These are phyloP conservation scores for Parascedosporium putredinis DNA, from an alignment of 2,329 filamentous ascomycete species.

Conservation along the genomic window DNA sequence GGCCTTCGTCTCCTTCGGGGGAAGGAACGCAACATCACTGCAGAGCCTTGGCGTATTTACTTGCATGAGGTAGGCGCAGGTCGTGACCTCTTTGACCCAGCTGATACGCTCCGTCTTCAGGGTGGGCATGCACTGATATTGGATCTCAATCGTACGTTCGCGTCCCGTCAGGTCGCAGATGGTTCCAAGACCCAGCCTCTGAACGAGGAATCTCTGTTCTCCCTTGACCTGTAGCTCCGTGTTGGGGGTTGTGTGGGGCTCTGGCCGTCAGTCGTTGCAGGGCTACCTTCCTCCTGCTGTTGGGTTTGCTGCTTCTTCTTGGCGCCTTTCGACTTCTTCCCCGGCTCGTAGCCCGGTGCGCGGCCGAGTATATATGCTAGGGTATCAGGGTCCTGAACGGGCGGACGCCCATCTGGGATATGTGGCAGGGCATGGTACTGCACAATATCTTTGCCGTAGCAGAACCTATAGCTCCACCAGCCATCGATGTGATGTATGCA, in stretches of 20 bases:
- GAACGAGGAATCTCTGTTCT: constrained; percentile 76
- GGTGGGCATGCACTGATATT: constrained; percentile 69
- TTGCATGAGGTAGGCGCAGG: constrained; percentile 88
- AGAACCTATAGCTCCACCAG: constrained; percentile 96
- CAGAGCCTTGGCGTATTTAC: constrained; percentile 83
- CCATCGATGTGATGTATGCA: constrained; percentile 77
- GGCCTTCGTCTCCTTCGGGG: constrained; percentile 65
- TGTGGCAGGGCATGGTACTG: constrained; percentile 81
- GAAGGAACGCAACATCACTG: constrained; percentile 75
- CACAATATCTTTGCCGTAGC: constrained; percentile 76
- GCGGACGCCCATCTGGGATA: constrained; percentile 56
- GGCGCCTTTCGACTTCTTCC: constrained; percentile 3
- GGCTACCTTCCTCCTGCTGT: background rate
- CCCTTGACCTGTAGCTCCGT: constrained; percentile 71
- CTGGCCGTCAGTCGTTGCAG: background rate
- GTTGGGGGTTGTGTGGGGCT: constrained; percentile 18
- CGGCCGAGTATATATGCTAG: constrained; percentile 69
- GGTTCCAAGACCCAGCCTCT: constrained; percentile 69
- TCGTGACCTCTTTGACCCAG: constrained; percentile 87
- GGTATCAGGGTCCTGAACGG: constrained; percentile 64
- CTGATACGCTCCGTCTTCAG: constrained; percentile 65
- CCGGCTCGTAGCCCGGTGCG: constrained; percentile 22
- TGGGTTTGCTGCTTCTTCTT: constrained; percentile 11
- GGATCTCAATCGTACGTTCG: constrained; percentile 74
- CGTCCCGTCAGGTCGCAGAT: constrained; percentile 77